These are phyloP conservation scores for Chaetoceros muelleri DNA, from an alignment of 108 stramenopile species.

Conservation along the genomic window DNA sequence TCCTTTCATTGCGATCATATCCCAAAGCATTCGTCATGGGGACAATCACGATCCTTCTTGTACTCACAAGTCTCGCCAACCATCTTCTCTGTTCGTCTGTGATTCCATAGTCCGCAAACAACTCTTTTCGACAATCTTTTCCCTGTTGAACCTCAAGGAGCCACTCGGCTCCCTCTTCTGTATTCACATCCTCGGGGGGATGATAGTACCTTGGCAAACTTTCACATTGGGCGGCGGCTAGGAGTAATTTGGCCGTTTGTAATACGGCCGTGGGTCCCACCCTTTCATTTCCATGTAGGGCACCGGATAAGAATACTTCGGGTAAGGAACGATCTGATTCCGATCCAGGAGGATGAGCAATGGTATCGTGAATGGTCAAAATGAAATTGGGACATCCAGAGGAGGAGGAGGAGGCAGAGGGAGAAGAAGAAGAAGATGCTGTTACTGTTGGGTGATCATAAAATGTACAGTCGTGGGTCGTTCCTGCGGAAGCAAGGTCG, in stretches of 20 bases:
- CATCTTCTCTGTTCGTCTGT: conserved; percentile 49
- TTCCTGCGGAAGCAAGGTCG: neutral
- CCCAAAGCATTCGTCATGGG: conserved; percentile 82
- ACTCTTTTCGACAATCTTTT: conserved; percentile 27
- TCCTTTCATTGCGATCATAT: conserved; percentile 32
- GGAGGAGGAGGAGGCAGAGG: too few relatives aligned
- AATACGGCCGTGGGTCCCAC: conserved; percentile 76
- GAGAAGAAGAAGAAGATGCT: too few relatives aligned
- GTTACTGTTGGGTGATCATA: neutral
- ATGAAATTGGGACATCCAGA: conserved; percentile 80
- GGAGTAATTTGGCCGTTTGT: conserved; percentile 29
- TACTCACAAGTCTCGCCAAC: conserved; percentile 73
- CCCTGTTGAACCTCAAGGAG: conserved; percentile 17
- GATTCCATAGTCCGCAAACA: conserved; percentile 33
- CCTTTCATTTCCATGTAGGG: conserved; percentile 92
- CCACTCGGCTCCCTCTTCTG: neutral
- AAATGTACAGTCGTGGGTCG: neutral
- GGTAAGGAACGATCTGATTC: conserved; percentile 47
- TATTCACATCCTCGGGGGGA: neutral
- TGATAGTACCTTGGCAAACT: conserved; percentile 27
- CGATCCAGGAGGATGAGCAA: conserved; percentile 54
- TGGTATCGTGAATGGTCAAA: conserved; percentile 62
- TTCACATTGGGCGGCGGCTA: conserved; percentile 69
- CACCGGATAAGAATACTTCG: conserved; percentile 92
- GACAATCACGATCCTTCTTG: conserved; percentile 70